Conservation (phyloP, 352 stramenopile genomes). For the Phytopythium boreale region DNA sequence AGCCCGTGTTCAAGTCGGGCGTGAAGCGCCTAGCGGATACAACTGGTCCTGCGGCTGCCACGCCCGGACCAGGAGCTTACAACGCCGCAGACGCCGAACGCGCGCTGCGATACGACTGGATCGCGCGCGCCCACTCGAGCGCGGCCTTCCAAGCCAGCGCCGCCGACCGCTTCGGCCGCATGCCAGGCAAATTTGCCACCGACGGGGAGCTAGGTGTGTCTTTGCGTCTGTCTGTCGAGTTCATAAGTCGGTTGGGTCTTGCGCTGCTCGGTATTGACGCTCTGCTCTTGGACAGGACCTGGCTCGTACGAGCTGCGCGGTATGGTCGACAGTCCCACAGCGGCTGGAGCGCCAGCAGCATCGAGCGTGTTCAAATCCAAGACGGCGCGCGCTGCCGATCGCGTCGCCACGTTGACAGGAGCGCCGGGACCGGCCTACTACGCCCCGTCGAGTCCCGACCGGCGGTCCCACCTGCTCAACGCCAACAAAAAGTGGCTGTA, state of each 20-base stretch:
- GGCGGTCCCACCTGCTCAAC: slow-evolving; percentile 66
- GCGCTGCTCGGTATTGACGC: neutral
- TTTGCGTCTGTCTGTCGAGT: neutral
- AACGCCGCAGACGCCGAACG: slow-evolving; percentile 61
- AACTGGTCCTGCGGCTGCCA: slow-evolving; percentile 22
- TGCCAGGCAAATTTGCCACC: slow-evolving; percentile 26
- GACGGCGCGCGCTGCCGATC: slow-evolving; percentile 25
- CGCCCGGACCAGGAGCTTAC: slow-evolving; percentile 60
- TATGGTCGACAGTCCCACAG: slow-evolving; percentile 16
- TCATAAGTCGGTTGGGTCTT: too few species aligned
- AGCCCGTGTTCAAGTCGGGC: slow-evolving; percentile 66
- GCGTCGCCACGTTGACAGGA: neutral
- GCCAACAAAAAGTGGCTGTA: slow-evolving; percentile 82
- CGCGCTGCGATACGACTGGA: slow-evolving; percentile 62
- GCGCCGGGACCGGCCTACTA: slow-evolving; percentile 66
- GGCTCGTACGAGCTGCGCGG: slow-evolving; percentile 47
- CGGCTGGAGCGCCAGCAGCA: slow-evolving; percentile 11
- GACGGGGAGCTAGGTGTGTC: slow-evolving; percentile 50
- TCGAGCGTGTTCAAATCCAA: slow-evolving; percentile 37
- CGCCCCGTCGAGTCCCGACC: slow-evolving; percentile 49
- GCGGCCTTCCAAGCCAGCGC: slow-evolving; percentile 56
- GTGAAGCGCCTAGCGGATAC: slow-evolving; percentile 39
- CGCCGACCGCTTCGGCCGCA: slow-evolving; percentile 53
- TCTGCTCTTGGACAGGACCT: slow-evolving; percentile 28
- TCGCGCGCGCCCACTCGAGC: slow-evolving; percentile 55